Percentiles rank a stretch among this genome's conserved stretches.
Evolutionary conservation across 495 filamentous ascomycete species (phyloP).

Genomic region (Aspergillus avenaceus): DNA sequence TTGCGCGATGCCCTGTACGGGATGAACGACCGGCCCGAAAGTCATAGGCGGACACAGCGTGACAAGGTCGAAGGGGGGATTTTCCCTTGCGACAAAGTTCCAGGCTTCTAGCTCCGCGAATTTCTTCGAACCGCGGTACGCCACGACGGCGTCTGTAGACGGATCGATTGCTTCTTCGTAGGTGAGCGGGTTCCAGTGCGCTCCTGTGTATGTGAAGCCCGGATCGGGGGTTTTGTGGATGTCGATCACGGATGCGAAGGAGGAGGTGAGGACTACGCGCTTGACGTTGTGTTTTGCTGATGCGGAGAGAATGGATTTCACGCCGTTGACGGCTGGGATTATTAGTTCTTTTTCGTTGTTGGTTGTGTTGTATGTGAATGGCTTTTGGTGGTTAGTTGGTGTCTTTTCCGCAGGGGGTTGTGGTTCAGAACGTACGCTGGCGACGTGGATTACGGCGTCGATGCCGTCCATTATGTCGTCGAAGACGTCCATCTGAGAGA

Average conservation of each 20-base stretch:
- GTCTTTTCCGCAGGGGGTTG: no score
- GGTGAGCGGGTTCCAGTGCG: conserved; percentile 74
- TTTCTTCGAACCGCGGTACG: conserved; percentile 60
- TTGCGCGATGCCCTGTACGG: conserved; percentile 17
- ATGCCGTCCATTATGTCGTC: conserved; percentile 31
- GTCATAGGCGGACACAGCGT: conserved; percentile 57
- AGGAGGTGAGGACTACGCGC: conserved; percentile 69
- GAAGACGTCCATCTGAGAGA: conserved; percentile 30
- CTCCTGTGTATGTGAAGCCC: conserved; percentile 54
- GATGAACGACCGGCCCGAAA: conserved; percentile 42
- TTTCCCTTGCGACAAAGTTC: conserved; percentile 58
- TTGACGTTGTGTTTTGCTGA: conserved; percentile 56
- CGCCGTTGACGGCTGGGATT: conserved; percentile 70
- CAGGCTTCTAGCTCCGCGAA: conserved; percentile 52
- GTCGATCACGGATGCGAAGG: conserved; percentile 65
- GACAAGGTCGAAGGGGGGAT: conserved; percentile 62
- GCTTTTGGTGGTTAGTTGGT: no score
- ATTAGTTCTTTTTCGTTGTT: conserved; percentile 66
- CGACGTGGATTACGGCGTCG: conserved; percentile 37
- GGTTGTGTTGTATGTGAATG: not conserved
- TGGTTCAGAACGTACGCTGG: conserved; percentile 32
- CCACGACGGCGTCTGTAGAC: conserved; percentile 33
- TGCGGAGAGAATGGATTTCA: conserved; percentile 52
- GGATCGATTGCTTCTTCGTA: conserved; percentile 48
- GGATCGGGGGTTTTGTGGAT: conserved; percentile 31